Evolutionary conservation across 2,329 filamentous ascomycete species (phyloP), one percentile per base, ranked within the genome.

Genomic region (Emericellopsis atlantica): DNA sequence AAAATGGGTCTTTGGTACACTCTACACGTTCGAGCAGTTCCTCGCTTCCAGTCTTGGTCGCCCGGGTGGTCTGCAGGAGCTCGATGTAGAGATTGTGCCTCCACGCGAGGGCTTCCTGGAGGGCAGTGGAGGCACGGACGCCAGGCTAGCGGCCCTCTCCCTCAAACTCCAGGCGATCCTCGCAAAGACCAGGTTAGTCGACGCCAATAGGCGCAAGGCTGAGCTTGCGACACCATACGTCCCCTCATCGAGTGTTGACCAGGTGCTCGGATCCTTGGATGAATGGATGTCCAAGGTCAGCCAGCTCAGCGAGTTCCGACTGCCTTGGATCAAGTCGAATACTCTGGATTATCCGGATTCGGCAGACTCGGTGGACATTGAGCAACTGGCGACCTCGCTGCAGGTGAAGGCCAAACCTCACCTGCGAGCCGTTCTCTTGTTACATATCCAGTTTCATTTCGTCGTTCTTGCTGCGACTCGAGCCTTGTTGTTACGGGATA

Each of bases 11-110:
- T 60, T 60, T 35, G 62, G 59, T 40, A 60, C 58, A 2, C 49
- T 62, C 5, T 62, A 59, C 43, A 47, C 51, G 0, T 60, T 60
- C 11, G 59, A 62, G 16, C 57, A 61, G 36, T 60, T 61, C 37
- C 51, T 62, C 0, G 55, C 57, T 3, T 58, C 55, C 3, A 60
- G 55, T 36, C 52, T 62, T 0, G 59, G 58, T 0, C 51, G 59
- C 16, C 59, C 59, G 1, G 58, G 55, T 24, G 58, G 53, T 0
- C 44, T 62, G 5, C 54, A 60, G 21, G 56, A 59, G 15, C 47
- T 54, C 3, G 59, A 61, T 14, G 58, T 60, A 1, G 57, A 61
- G 35, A 48, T 59, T 7, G 49, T 51, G 0, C 51, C 54, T 1
- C 58, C 58, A 0, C 40, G 48, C 11, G 51, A 54, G 16, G 55